Evolutionary conservation across 2,329 filamentous ascomycete species (phyloP), one percentile per base, ranked within the genome.

Genomic region (Cephalotrichum gorgonifer): DNA sequence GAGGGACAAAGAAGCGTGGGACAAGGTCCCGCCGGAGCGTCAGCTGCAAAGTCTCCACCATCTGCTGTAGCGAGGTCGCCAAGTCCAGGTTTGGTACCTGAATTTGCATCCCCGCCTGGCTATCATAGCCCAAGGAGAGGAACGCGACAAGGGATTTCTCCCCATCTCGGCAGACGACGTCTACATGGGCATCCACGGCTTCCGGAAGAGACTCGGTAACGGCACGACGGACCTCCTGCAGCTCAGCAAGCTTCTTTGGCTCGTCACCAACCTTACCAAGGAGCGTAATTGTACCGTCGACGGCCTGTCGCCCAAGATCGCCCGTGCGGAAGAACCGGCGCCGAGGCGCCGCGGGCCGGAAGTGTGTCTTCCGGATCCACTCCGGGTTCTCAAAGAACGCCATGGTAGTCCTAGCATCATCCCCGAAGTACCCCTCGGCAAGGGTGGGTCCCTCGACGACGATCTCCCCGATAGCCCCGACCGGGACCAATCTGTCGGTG

Each of bases 311-410:
- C 1, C 62, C 73, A 22, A 76, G 58, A 51, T 76, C 73, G 6
- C 73, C 73, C 1, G 72, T 74, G 51, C 68, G 69, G 56, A 74
- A 76, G 2, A 67, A 51, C 4, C 58, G 59, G n/a, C 15, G 48
- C 12, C 12, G 6, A 27, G 22, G n/a, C 8, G 8, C 17, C 12
- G n/a, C 20, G 17, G n/a, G 20, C 12, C 22, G 17, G 1, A 58
- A 52, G 1, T 56, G 47, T 2, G 59, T 60, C 20, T 64, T 57
- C 4, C 71, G 71, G 1, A 75, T 63, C 74, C 77, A 83, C 0
- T 58, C 60, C 1, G 76, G 78, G 48, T 78, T 66, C 15, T 67
- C 62, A 41, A 85, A 73, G 52, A 84, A 85, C 0, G 69, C 71
- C 22, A 70, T 69, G 3, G 67, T 68, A 0, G 44, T 54, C 43